Conservation (phyloP, 2,329 filamentous ascomycete genomes). For the Colletotrichum cuscutae region DNA sequence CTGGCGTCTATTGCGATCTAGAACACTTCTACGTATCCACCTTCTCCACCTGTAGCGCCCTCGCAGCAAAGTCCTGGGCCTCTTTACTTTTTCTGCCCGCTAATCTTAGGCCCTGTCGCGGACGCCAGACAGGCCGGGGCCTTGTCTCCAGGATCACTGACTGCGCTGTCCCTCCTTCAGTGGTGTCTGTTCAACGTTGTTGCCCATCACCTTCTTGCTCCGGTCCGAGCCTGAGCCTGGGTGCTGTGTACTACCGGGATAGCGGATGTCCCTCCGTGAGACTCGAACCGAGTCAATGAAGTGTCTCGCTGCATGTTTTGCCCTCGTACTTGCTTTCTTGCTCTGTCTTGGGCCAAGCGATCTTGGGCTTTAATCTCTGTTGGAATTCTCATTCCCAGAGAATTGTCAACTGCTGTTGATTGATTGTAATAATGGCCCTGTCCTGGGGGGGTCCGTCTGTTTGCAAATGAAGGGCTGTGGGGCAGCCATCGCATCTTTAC, state of each 20-base stretch:
- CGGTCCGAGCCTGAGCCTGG: conserved; percentile 3
- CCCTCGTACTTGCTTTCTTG: neutral
- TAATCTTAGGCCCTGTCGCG: neutral
- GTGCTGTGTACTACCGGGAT: neutral
- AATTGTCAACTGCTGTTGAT: no score
- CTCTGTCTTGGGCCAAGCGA: neutral
- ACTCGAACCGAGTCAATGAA: conserved; percentile 12
- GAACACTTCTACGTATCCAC: conserved; percentile 23
- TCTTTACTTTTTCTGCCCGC: neutral
- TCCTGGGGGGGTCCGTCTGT: neutral
- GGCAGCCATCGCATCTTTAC: neutral
- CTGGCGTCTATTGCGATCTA: conserved; percentile 28
- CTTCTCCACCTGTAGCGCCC: neutral
- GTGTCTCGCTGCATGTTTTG: conserved; percentile 27
- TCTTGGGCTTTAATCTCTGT: neutral
- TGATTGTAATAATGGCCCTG: neutral
- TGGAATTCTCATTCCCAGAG: no score
- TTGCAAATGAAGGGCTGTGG: neutral
- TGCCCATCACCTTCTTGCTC: neutral
- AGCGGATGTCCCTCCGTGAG: neutral
- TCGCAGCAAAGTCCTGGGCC: conserved; percentile 2
- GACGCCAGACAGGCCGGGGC: neutral
- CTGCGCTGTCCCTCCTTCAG: neutral
- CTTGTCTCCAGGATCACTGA: neutral
- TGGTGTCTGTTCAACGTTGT: neutral